Conservation (phyloP, 1,139 yeast genomes). For the Kurtzmaniella quercitrusa region DNA sequence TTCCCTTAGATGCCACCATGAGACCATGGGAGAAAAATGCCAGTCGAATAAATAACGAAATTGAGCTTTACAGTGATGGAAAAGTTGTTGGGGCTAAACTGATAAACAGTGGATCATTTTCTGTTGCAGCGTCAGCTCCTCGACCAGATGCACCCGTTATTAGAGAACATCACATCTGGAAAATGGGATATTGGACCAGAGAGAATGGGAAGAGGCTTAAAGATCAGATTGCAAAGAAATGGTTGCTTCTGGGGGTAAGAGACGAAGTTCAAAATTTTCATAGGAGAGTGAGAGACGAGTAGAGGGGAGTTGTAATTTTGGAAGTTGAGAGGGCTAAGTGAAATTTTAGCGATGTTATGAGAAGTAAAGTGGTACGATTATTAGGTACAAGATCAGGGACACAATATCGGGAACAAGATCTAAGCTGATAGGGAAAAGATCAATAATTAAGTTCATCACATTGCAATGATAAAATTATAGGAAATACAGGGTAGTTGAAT, state of each 20-base stretch:
- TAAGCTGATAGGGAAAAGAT: no score
- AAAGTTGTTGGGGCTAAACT: constrained; percentile 8
- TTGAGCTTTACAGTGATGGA: constrained; percentile 4
- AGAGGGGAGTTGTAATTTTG: no score
- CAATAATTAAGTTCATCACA: no score
- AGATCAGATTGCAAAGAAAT: constrained; percentile 49
- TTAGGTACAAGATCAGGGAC: no score
- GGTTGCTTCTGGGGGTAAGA: constrained; percentile 29
- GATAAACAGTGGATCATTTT: constrained; percentile 6
- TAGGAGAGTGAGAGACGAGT: not conserved
- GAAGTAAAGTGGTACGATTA: no score
- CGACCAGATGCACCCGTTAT: constrained; percentile 7
- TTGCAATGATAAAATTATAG: no score
- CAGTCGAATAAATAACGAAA: not conserved
- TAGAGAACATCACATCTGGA: constrained; percentile 52
- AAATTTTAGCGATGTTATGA: no score
- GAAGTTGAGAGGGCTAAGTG: no score
- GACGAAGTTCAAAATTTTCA: not conserved
- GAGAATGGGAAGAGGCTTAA: constrained; percentile 43
- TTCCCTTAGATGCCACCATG: constrained; percentile 48
- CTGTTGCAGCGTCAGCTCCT: constrained; percentile 6
- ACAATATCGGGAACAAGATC: no score
- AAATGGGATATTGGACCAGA: constrained; percentile 55
- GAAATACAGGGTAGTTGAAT: no score
- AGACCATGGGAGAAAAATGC: constrained; percentile 55